A percentile compares a stretch with the other conserved stretches of the same genome.
phyloP scores from a whole-genome alignment of 768 basidiomycete genomes.

The Exidia glandulosa region DNA sequence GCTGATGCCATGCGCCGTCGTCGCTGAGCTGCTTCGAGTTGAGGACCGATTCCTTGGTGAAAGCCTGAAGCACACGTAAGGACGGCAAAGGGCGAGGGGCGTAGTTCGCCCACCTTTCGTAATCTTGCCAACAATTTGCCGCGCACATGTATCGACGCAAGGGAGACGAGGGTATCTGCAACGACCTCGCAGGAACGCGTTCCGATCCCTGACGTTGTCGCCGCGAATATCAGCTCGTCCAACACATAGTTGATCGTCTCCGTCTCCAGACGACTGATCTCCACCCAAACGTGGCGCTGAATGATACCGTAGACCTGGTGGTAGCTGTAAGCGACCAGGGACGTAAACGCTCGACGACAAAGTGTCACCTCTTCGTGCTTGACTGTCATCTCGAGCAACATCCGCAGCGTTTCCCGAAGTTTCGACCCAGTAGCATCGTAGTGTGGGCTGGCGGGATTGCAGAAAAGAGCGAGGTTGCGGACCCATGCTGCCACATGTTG shows the following conservation, averaged over 20 bases:
- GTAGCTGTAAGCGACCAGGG: not conserved
- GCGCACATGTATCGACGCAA: conserved; percentile 67
- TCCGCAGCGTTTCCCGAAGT: conserved; percentile 72
- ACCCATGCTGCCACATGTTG: conserved; percentile 87
- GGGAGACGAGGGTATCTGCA: conserved; percentile 57
- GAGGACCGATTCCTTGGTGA: conserved; percentile 29
- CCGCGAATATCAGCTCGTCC: conserved; percentile 71
- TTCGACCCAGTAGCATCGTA: conserved; percentile 65
- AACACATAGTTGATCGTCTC: conserved; percentile 54
- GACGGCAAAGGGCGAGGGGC: too few species aligned
- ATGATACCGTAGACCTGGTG: conserved; percentile 50
- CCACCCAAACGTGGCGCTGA: conserved; percentile 68
- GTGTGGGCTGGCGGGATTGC: conserved; percentile 53
- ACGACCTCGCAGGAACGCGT: conserved; percentile 66
- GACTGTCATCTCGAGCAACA: conserved; percentile 63
- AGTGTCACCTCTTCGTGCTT: conserved; percentile 54
- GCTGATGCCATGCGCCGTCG: conserved; percentile 52
- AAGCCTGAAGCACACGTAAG: too few species aligned
- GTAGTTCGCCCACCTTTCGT: too few species aligned
- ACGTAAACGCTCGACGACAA: not conserved
- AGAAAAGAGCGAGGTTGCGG: conserved; percentile 61
- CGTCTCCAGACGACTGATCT: conserved; percentile 57
- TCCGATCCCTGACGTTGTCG: conserved; percentile 73
- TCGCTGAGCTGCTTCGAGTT: not conserved
- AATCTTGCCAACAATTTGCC: conserved; percentile 69